Evolutionary conservation across 2,329 filamentous ascomycete species (phyloP), one percentile per base, ranked within the genome.

Genomic region (Thelonectria olida): DNA sequence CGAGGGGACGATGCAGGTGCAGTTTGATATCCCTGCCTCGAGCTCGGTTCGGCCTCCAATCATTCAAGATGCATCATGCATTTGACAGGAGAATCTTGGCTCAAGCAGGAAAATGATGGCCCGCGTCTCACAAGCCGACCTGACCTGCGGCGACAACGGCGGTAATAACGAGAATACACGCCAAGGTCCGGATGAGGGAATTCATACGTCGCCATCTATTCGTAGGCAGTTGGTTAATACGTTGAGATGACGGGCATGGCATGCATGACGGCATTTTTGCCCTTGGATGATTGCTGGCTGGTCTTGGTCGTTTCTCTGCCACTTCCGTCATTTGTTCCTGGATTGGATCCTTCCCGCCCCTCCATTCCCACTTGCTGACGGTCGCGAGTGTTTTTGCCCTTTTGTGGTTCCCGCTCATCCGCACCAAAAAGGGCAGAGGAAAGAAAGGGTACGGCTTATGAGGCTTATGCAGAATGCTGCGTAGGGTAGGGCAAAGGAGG

Each of bases 291-390:
- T 44, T 20, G 23, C n/a, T 41, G 49, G 20, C 42, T 49, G 49
- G 31, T 20, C 15, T 25, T 38, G 34, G 28, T 22, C 20, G 13
- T 19, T n/a, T 55, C 15, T 45, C 51, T 49, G 51, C 57, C 42
- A 49, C 56, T 39, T 44, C 38, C 56, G 56, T 58, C 56, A 58
- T 58, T 23, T 34, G 49, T 52, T 38, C 42, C 41, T 58, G 56
- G 56, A 50, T 44, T 50, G 31, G 51, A 36, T 36, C 47, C 52
- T 60, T 55, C 58, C 52, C 58, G 45, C 51, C 52, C 58, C 52
- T 45, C 45, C 36, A 34, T 31, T 47, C 23, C 20, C 22, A 45
- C 20, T 50, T 27, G 57, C 57, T 54, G 51, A 45, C 51, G 38
- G 38, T 13, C 7, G 31, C 31, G 15, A 27, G 41, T 47, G 48